Evolutionary conservation across 177 flowering plant genomes (phyloP).

Genomic region (Vitis hybrid): DNA sequence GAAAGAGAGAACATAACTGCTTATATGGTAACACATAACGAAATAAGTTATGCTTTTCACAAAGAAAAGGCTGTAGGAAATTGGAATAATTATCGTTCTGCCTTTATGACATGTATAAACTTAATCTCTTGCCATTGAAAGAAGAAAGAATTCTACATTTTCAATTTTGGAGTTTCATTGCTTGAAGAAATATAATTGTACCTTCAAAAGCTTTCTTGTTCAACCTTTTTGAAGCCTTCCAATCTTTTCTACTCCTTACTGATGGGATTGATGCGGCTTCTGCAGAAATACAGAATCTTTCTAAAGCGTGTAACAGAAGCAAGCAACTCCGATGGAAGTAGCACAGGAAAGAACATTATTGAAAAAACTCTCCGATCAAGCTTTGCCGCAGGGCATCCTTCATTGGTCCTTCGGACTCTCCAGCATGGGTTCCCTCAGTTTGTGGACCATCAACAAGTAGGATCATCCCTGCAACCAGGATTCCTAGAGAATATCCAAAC

Average conservation of each 20-base stretch:
- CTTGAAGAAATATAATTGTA: no score
- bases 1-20: no score
- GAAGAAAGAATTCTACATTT: no score
- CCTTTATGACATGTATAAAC: no score
- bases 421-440: background rate
- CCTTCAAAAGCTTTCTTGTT: no score
- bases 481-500: background rate
- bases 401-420: background rate
- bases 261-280: background rate
- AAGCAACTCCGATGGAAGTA: background rate
- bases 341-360: background rate
- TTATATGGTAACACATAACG: no score
- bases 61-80: no score
- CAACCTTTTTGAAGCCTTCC: no score
- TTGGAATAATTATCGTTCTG: no score
- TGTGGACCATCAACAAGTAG: background rate
- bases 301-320: conserved; percentile 24
- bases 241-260: background rate
- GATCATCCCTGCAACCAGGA: conserved; percentile 3
- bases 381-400: conserved; percentile 17
- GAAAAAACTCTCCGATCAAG: conserved; percentile 15
- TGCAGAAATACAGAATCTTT: conserved; percentile 44
- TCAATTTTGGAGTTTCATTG: no score
- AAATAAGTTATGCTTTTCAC: no score
- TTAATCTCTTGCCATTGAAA: no score